Base-by-base conservation (phyloP, 192 early-diverging fungal genomes). In the Entrophospora sp. region DNA sequence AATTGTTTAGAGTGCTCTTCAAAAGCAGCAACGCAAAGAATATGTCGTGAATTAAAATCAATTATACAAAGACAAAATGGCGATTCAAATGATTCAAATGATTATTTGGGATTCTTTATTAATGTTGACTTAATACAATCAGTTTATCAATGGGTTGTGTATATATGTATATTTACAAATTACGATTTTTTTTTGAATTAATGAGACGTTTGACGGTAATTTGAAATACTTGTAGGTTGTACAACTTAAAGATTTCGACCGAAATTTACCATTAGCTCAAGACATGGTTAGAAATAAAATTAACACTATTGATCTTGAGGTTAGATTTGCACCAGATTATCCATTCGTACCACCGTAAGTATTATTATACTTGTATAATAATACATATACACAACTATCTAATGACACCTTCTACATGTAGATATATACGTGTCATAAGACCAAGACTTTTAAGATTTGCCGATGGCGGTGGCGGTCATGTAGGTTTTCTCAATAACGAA, bases 401-500 rank as follows among this genome's bases (percentile, higher is more conserved):
- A 40, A 40, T 40, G 6, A 6, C 7, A 40, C 30, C 18, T 37
- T 14, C 2, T 4, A 37, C n/a, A 36, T 66, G 24, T 32, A 66
- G 64, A 24, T 77, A 77, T 43, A 55, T 77, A 43, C 73, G 76
- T 20, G 71, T 77, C 28, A 64, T 77, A 28, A 37, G 66, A 2
- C 76, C 76, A 16, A 64, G 76, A 44, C 60, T 77, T 14, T 51
- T 77, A 20, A 66, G 66, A 46, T 77, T 77, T 52, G 48, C 64
- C 40, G 44, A 77, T 25, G 76, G 76, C n/a, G 76, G 76, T 28
- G 76, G 76, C 43, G 76, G 76, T 8, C 76, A 77, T 56, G 74
- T 66, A 42, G 51, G 62, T 36, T 6, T 3, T n/a, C n/a, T n/a
- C n/a, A n/a, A n/a, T n/a, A n/a, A n/a, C n/a, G n/a, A n/a, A n/a